Conservation (phyloP, 108 stramenopile species). For the Cyclotella sp. region DNA sequence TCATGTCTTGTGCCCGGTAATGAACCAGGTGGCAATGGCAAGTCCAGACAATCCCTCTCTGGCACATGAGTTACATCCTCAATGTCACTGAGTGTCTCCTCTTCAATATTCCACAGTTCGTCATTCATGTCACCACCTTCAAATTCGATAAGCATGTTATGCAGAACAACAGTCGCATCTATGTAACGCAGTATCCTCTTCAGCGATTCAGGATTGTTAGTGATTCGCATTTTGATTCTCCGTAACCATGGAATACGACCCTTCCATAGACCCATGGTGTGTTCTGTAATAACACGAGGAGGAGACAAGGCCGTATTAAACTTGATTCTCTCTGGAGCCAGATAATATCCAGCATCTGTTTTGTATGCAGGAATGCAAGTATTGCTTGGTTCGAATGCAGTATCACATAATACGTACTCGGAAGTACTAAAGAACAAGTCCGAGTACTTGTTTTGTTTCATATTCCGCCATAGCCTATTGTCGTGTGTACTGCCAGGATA, state of each 20-base stretch:
- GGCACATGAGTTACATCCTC: slow-evolving; percentile 1
- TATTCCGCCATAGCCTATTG: slow-evolving; percentile 8
- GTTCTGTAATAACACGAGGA: too few species aligned
- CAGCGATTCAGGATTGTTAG: background rate
- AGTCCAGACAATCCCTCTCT: background rate
- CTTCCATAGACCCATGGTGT: too few species aligned
- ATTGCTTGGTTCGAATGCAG: too few species aligned
- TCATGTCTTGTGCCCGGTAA: background rate
- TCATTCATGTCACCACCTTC: background rate
- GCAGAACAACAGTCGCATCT: too few species aligned
- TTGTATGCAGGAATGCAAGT: too few species aligned
- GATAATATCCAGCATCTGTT: background rate
- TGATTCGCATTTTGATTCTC: too few species aligned
- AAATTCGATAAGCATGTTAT: too few species aligned
- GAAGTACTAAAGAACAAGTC: background rate
- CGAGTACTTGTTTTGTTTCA: background rate
- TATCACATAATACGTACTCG: background rate
- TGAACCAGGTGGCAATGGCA: background rate
- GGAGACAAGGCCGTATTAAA: too few species aligned
- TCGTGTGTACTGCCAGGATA: too few species aligned
- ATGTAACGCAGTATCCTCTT: slow-evolving; percentile 8
- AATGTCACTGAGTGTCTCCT: slow-evolving; percentile 10
- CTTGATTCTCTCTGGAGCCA: background rate
- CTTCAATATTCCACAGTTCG: background rate
- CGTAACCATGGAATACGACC: too few species aligned